Evolutionary conservation across 495 filamentous ascomycete species (phyloP), one percentile per base, ranked within the genome.

Genomic region (Tuber indicum): DNA sequence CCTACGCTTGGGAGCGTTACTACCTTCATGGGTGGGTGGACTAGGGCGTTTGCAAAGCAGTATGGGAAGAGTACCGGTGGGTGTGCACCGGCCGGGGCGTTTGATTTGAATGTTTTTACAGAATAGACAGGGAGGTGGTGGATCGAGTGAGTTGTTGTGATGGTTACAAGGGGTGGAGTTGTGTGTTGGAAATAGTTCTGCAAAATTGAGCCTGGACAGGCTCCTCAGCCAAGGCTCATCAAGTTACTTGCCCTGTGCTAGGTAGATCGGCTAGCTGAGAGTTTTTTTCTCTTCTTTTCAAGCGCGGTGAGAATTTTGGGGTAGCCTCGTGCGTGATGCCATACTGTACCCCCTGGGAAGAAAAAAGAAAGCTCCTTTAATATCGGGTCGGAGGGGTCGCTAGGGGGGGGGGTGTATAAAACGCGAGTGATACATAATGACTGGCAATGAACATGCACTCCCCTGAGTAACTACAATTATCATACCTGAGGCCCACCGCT

Each of bases 11-110:
- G 36, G 26, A 83, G 83, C 4, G 78, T 84, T 4, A 71, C 69
- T 32, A 81, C 46, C 10, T 83, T 84, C 47, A 84, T 84, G 78
- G 81, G 83, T 0, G 83, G 83, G 5, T 84, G 82, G 83, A 84
- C 74, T 1, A 74, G 41, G 1, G 82, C 83, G 46, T 83, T 72
- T 75, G 82, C 83, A 16, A 84, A 84, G 62, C 83, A 84, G 71
- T 84, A 84, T 46, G 71, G 71, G 39, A 43, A 32, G 39, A 78
- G 81, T 45, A 62, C 41, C 10, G 75, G 70, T 9, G 43, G 49
- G 42, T 77, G 76, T 70, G 75, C 76, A 7, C 0, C 32, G 9
- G 47, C 76, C 47, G 70, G 49, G 10, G 45, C 47, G 16, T 78
- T 78, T 49, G 75, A 78, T 73, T 71, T 78, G 44, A 77, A 78